Conservation (phyloP, 768 basidiomycete species). For the Leucogyrophana mollusca region DNA sequence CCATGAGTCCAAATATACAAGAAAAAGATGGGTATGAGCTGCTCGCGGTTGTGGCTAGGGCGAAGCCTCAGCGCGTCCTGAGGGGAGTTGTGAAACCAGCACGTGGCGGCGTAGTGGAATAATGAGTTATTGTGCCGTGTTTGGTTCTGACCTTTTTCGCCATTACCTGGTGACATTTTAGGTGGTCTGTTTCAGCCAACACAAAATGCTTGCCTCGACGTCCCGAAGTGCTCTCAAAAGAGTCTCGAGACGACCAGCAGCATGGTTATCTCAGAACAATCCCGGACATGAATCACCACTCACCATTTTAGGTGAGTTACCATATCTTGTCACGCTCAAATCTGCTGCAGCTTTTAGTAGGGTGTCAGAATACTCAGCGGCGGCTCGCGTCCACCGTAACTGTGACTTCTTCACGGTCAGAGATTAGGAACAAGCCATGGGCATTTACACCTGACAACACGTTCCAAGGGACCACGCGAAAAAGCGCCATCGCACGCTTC, state of each 20-base stretch:
- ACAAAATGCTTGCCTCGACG: constrained; percentile 20
- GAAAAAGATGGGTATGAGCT: constrained; percentile 3
- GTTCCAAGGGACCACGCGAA: constrained; percentile 20
- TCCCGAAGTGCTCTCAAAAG: constrained; percentile 20
- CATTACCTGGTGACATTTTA: constrained; percentile 8
- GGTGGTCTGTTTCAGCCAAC: neutral
- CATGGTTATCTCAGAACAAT: neutral
- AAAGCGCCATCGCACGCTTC: constrained; percentile 25
- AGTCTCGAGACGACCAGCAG: neutral
- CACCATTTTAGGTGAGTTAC: constrained; percentile 2
- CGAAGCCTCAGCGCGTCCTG: constrained; percentile 5
- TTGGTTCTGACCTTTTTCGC: constrained; percentile 2
- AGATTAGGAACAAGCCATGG: constrained; percentile 24
- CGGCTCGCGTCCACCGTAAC: neutral
- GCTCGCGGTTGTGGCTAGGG: constrained; percentile 5
- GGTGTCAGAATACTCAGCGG: constrained; percentile 5
- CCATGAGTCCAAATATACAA: constrained; percentile 27
- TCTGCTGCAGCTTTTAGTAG: neutral
- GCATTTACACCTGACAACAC: constrained; percentile 22
- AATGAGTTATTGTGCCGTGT: constrained; percentile 6
- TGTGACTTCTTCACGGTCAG: constrained; percentile 1
- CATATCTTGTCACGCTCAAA: neutral
- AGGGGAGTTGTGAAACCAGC: constrained; percentile 11
- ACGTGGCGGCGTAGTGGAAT: constrained; percentile 22
- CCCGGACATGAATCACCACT: neutral